Evolutionary conservation across 1,284 basidiomycete genomes (phyloP).

Genomic region (Cutaneotrichosporon curvatum): DNA sequence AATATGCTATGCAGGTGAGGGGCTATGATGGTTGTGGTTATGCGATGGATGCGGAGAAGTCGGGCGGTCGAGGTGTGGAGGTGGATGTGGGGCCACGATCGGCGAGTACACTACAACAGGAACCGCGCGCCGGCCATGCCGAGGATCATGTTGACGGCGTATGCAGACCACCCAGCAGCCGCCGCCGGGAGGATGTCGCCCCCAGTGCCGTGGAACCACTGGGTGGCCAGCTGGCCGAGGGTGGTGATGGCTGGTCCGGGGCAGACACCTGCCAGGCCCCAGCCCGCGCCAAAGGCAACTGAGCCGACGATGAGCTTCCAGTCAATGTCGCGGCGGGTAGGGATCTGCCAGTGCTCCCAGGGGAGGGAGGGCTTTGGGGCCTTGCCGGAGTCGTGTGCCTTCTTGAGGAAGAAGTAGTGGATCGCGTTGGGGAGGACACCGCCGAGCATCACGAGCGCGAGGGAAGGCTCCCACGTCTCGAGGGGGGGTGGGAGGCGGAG

Average conservation of each 20-base stretch:
- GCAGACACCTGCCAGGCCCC: conserved; percentile 61
- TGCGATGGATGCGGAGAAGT: too few relatives aligned
- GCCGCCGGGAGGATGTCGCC: conserved; percentile 1
- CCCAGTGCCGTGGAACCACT: neutral
- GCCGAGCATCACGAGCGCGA: conserved; percentile 47
- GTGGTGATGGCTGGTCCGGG: conserved; percentile 43
- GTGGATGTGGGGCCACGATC: too few relatives aligned
- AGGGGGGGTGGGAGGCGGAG: conserved; percentile 41
- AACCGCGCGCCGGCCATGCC: conserved; percentile 10
- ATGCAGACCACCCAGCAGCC: conserved; percentile 10
- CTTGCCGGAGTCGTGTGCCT: neutral
- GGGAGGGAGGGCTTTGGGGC: conserved; percentile 9
- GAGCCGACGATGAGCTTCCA: conserved; percentile 53
- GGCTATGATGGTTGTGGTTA: too few relatives aligned
- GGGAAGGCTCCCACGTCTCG: conserved; percentile 46
- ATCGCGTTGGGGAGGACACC: conserved; percentile 48
- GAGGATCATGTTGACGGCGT: conserved; percentile 8
- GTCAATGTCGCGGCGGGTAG: conserved; percentile 48
- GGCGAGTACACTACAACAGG: too few relatives aligned
- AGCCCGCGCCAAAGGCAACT: conserved; percentile 59
- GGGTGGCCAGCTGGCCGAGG: conserved; percentile 2
- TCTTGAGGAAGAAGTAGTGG: conserved; percentile 26
- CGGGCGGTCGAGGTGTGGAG: too few relatives aligned
- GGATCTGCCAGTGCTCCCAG: conserved; percentile 37
- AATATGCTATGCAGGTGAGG: too few relatives aligned